Percentiles rank a stretch among this genome's conserved stretches.
Conservation (phyloP, 2,329 filamentous ascomycete genomes). For the Zasmidium angulare region DNA sequence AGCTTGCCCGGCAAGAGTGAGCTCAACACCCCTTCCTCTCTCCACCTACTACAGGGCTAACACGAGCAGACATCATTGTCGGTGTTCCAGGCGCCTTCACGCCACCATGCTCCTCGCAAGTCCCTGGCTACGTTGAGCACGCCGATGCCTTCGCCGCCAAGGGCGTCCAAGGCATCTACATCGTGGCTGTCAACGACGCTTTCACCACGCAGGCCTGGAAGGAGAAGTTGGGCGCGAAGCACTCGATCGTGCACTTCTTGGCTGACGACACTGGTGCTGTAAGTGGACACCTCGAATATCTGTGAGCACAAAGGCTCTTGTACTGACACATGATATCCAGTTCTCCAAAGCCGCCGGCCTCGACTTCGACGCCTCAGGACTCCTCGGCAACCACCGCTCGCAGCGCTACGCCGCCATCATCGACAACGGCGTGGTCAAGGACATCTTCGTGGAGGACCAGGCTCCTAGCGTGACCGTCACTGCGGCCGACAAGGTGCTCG, state of each 20-base stretch:
- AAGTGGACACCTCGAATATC: too few relatives aligned
- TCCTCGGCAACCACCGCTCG: conserved; percentile 28
- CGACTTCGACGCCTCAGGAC: conserved; percentile 25
- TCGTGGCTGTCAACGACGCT: conserved; percentile 29
- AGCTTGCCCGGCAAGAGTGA: conserved; percentile 25
- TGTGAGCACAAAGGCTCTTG: too few relatives aligned
- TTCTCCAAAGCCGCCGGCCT: conserved; percentile 27
- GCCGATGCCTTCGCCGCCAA: conserved; percentile 29
- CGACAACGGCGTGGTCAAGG: conserved; percentile 22
- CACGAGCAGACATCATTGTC: conserved; percentile 23
- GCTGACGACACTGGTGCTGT: conserved; percentile 28
- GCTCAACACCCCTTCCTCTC: not conserved
- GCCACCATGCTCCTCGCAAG: conserved; percentile 30
- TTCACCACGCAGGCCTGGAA: conserved; percentile 31
- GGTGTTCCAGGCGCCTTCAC: conserved; percentile 31
- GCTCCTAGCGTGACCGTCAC: conserved; percentile 27
- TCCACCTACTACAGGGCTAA: not conserved
- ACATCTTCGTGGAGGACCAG: conserved; percentile 29
- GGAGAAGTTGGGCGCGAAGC: conserved; percentile 25
- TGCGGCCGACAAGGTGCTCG: conserved; percentile 24
- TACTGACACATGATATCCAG: conserved; percentile 4
- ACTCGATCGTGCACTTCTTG: conserved; percentile 27
- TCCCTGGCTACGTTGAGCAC: conserved; percentile 28
- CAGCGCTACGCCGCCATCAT: conserved; percentile 28
- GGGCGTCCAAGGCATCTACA: conserved; percentile 29